Base-by-base conservation (phyloP, 805 yeast species). In the Kockiozyma suomiensis region DNA sequence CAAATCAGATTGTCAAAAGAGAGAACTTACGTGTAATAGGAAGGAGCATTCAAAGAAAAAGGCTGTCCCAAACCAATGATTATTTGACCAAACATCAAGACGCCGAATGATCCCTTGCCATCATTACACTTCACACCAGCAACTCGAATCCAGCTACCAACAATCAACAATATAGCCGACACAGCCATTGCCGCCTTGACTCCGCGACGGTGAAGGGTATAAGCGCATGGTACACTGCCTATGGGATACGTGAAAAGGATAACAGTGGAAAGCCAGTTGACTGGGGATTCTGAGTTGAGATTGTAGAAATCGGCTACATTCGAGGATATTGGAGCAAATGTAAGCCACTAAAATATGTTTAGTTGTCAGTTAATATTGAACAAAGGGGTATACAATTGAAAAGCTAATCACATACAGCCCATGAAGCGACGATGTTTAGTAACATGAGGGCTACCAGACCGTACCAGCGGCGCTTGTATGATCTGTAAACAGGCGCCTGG, bases 51-150 rank as follows among this genome's bases (percentile, higher is more conserved):
- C 42, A 72, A 66, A 4, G 72, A 72, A 53, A 72, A 71, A 6
- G 75, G 75, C 59, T 72, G 75, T 10, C 71, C 74, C 45, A 72
- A 69, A 3, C 75, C 75, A 41, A 72, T 67, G 19, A 72, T 55
- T 21, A 72, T 71, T 66, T 72, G 75, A n/a, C 74, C 74, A 51
- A 72, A 65, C 68, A 72, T 70, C 42, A 70, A 68, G 7, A 62
- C 67, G 2, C 73, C 73, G 54, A 68, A 72, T 8, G 49, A 56
- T n/a, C 62, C 62, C 1, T 23, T 7, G 48, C 67, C 66, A 19
- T 55, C 58, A 25, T 46, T 61, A 23, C 42, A 28, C 19, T 59
- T 56, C 13, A 67, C 64, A 10, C 75, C 74, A 4, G 69, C 73
- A 45, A 72, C 71, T 46, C 74, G 55, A 17, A 72, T 50, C 74